Percentiles rank a stretch among this genome's conserved stretches.
Conservation (phyloP, 257 asterid genomes). For the Cordia subcordata region DNA sequence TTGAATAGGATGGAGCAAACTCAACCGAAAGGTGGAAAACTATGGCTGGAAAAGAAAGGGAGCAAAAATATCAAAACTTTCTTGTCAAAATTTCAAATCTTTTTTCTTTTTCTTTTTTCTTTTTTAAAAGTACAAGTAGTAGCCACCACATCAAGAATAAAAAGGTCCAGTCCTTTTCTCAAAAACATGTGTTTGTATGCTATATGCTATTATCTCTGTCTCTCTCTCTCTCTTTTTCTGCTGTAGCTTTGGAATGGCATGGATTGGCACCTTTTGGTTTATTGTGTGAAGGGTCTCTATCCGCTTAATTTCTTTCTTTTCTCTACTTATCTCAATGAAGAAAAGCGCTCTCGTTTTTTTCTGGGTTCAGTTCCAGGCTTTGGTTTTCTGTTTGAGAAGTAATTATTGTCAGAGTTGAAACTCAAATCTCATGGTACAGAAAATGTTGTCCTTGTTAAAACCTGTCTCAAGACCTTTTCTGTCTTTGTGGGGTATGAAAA, state of each 20-base stretch:
- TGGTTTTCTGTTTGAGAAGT: conserved; percentile 18
- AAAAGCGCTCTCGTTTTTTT: conserved; percentile 39
- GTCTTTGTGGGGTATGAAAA: conserved; percentile 47
- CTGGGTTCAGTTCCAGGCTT: conserved; percentile 21
- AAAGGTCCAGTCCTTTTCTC: too few relatives aligned
- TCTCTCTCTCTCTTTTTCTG: too few relatives aligned
- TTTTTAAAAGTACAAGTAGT: too few relatives aligned
- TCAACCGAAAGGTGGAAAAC: too few relatives aligned
- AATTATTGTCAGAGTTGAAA: conserved; percentile 29
- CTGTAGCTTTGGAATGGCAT: conserved; percentile 1
- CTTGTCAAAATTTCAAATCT: conserved; percentile 34
- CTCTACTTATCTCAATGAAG: conserved; percentile 30
- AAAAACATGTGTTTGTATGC: too few relatives aligned
- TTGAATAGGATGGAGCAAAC: too few relatives aligned
- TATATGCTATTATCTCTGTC: too few relatives aligned
- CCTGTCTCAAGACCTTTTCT: conserved; percentile 21
- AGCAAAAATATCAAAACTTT: conserved; percentile 27
- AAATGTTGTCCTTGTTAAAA: conserved; percentile 46
- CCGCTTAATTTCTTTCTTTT: conserved; percentile 12
- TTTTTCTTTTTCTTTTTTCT: conserved; percentile 20
- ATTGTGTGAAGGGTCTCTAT: conserved; percentile 32
- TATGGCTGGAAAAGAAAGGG: too few relatives aligned
- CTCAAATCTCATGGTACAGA: conserved; percentile 30
- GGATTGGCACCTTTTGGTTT: conserved; percentile 7
- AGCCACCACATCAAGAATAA: too few relatives aligned